Base-by-base conservation (phyloP, 2,329 filamentous ascomycete species). In the Pyricularia pennisetigena region DNA sequence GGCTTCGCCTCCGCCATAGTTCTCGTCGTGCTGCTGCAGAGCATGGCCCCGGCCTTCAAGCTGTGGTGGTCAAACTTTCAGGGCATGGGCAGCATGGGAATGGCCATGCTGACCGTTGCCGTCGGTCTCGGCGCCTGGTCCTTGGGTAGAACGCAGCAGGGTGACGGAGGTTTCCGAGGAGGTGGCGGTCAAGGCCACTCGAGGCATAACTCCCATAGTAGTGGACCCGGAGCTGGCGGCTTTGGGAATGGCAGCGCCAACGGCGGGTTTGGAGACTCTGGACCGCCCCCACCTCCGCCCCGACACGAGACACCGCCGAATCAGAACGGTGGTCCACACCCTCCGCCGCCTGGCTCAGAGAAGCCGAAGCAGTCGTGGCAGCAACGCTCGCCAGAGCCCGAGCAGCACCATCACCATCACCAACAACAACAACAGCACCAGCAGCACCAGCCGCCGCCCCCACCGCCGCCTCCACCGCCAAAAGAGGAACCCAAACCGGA, bases 111-210 rank as follows among this genome's bases (percentile, higher is more conserved):
- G 32, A 83, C 93, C 29, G 77, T 92, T 16, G 87, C 86, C 6
- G 89, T 97, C 29, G 93, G 89, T 5, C 80, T 95, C 30, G 89
- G 87, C 9, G 92, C 91, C 3, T 97, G 93, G 93, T 87, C 89
- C 2, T 81, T 89, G 72, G 91, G 90, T 20, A 86, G 88, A 74
- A 87, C 84, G 69, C 87, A 90, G 74, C 81, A 84, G 73, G 81
- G 83, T 65, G 41, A 49, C 16, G 41, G 41, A 6, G 41, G 41
- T 8, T 49, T 49, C 41, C 77, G 77, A 3, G 75, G 72, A 30
- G 67, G 12, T 8, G 41, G 4, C 30, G 71, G 71, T 64, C 70
- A 71, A 32, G 66, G 66, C 49, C 63, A 65, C 23, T 32, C 72
- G 8, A 75, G 74, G 10, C 67, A 69, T 8, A 68, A 68, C 20